Base-by-base conservation (phyloP, 225 moss, liverwort and hornwort species). In the Bryoerythrophyllum caledonicum region DNA sequence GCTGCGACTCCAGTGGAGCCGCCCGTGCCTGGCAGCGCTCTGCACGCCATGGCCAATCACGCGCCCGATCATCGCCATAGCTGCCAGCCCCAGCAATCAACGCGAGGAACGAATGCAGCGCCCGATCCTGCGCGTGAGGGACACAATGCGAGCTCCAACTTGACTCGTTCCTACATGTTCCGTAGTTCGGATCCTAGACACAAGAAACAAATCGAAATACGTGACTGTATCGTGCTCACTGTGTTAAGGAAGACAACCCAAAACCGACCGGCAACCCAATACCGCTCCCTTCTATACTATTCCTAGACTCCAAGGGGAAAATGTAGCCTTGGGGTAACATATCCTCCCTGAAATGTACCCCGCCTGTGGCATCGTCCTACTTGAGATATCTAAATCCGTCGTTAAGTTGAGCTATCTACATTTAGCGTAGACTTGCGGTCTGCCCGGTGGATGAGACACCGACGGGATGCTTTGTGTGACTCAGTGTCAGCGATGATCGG, bases 51-150 rank as follows among this genome's bases (percentile, higher is more conserved):
- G 74, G 52, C 71, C 4, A 26, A 72, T 27, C 67, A 63, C 63
- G 72, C 71, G 84, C 66, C 78, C 64, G 75, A 72, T 78, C 81
- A 74, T 79, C 72, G 78, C 83, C 83, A 83, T 83, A n/a, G 67
- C 79, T 74, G 27, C 56, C n/a, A 27, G 3, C 25, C 32, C 54
- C 54, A 3, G 11, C 23, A 55, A 10, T 10, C 9, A 23, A 23
- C 19, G 4, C 12, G 46, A 15, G 15, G 46, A 46, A 46, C 15
- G 52, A 53, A n/a, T 53, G 52, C 52, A 20, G 44, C 44, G 21
- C n/a, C 51, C 5, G 51, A 41, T 41, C 16, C 19, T 51, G 7
- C 2, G n/a, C 54, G 17, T 19, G 20, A 52, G 51, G 20, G 20
- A 53, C 7, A n/a, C 54, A 23, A 55, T 55, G 23, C 23, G 7